Evolutionary conservation across 768 basidiomycete genomes (phyloP).

Genomic region (Termitomyces sp.): DNA sequence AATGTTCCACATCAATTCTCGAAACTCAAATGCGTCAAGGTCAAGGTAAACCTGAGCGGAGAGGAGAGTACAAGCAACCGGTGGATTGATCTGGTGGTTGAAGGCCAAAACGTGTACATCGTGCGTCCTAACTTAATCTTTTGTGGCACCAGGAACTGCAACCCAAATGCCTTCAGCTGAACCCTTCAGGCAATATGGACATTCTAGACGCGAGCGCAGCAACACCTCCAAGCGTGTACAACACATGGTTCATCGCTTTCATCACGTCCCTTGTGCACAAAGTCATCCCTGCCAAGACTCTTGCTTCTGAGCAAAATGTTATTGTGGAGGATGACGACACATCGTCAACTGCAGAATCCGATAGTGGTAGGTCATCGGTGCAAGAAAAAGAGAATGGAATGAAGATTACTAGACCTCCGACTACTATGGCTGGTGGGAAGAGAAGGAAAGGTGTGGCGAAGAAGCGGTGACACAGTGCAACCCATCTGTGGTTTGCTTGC

Average conservation of each 20-base stretch:
- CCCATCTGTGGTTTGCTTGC: slow-evolving; percentile 23
- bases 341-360: slow-evolving; percentile 38
- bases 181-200: slow-evolving; percentile 52
- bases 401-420: slow-evolving; percentile 29
- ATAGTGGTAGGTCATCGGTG: slow-evolving; percentile 37
- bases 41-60: slow-evolving; percentile 66
- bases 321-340: slow-evolving; percentile 29
- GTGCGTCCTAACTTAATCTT: slow-evolving; percentile 37
- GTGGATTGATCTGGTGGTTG: slow-evolving; percentile 78
- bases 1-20: background rate
- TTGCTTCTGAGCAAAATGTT: slow-evolving; percentile 13
- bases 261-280: slow-evolving; percentile 28
- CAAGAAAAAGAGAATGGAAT: slow-evolving; percentile 22
- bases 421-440: slow-evolving; percentile 56
- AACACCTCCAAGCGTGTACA: slow-evolving; percentile 45
- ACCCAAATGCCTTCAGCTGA: slow-evolving; percentile 39
- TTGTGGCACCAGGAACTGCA: background rate
- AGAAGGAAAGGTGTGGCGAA: slow-evolving; percentile 50
- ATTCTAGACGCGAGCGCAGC: slow-evolving; percentile 57
- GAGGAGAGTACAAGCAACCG: slow-evolving; percentile 52
- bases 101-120: slow-evolving; percentile 68
- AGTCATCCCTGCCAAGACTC: slow-evolving; percentile 18
- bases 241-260: slow-evolving; percentile 69
- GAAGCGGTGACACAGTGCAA: slow-evolving; percentile 38
- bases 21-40: slow-evolving; percentile 32